Percentiles rank a stretch among this genome's conserved stretches.
These are phyloP conservation scores for Ophiostoma australiae DNA, from an alignment of 2,329 filamentous ascomycete genomes.

Conservation along the genomic window DNA sequence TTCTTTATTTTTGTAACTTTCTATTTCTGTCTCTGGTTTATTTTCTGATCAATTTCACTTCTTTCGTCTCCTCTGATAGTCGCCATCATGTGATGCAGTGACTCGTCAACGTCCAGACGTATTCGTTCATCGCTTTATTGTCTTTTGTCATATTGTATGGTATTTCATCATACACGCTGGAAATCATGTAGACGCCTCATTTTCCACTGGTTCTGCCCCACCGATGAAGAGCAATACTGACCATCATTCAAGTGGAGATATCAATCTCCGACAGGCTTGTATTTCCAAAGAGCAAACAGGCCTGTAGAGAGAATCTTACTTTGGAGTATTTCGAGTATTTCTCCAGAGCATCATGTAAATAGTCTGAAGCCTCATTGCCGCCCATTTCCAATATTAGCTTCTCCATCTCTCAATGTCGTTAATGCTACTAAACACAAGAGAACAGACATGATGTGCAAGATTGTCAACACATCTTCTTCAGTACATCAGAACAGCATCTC, in stretches of 20 bases:
- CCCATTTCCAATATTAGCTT: not conserved
- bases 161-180: too few relatives aligned
- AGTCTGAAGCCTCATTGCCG: not conserved
- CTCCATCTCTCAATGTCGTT: not conserved
- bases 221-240: constrained; percentile 3
- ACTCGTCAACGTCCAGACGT: not conserved
- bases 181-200: not conserved
- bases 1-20: not conserved
- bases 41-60: not conserved
- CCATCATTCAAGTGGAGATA: not conserved
- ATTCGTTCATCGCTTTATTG: not conserved
- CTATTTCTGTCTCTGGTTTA: not conserved
- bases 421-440: not conserved
- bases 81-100: not conserved
- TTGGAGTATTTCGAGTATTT: not conserved
- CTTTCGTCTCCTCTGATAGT: not conserved
- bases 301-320: too few relatives aligned
- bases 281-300: not conserved
- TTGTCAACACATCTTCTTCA: not conserved
- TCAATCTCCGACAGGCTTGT: constrained; percentile 12
- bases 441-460: not conserved
- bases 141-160: not conserved
- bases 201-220: not conserved
- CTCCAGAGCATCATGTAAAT: not conserved
- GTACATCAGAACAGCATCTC: not conserved